These are phyloP conservation scores for Yamagishiella unicocca DNA, from an alignment of 139 green algal genomes.

Conservation along the genomic window DNA sequence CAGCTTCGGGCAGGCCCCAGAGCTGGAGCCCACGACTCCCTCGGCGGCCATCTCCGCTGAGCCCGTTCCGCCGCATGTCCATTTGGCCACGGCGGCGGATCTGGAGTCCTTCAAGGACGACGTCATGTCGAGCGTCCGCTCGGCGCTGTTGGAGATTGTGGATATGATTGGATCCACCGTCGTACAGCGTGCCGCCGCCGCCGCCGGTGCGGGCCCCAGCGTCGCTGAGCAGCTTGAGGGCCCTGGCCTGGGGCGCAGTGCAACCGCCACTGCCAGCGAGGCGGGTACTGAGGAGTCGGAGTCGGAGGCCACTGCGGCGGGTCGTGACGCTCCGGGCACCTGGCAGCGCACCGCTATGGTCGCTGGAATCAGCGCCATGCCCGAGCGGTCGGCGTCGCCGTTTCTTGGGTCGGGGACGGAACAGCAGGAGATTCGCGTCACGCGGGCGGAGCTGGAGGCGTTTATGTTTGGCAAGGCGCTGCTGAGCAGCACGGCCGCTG, in stretches of 20 bases:
- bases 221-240: no score
- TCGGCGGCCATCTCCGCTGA: no score
- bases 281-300: not conserved
- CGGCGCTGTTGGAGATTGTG: slow-evolving; percentile 39
- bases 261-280: no score
- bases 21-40: no score
- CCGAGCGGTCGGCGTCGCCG: not conserved
- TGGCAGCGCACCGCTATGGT: no score
- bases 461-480: slow-evolving; percentile 39
- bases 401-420: not conserved
- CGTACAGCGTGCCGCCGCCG: not conserved
- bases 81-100: slow-evolving; percentile 33
- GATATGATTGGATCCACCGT: slow-evolving; percentile 23
- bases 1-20: no score
- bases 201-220: not conserved
- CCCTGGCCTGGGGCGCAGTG: no score
- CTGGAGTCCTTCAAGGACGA: slow-evolving; percentile 38
- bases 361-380: not conserved
- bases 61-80: no score
- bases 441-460: slow-evolving; percentile 37
- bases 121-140: slow-evolving; percentile 17
- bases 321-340: no score
- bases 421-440: slow-evolving; percentile 35
- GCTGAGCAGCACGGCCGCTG: not conserved
- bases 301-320: not conserved